Base-by-base conservation (phyloP, 768 basidiomycete genomes). In the Leccinum rimulosum region DNA sequence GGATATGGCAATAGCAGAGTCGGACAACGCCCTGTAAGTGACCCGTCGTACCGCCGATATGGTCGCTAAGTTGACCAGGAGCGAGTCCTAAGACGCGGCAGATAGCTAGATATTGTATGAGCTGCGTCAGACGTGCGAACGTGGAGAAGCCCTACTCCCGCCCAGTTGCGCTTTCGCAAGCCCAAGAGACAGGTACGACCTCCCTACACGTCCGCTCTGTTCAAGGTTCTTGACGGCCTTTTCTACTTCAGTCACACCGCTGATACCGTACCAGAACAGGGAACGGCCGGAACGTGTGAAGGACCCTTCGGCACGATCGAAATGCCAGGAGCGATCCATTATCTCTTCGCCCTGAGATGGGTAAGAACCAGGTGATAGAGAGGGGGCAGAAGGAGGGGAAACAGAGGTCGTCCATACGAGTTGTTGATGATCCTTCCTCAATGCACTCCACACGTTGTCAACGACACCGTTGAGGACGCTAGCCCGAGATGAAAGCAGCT, bases 361-460 rank as follows among this genome's bases (percentile, higher is more conserved):
- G 0, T 66, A 61, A 27, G 50, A 43, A 28, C 33, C 8, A 35
- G 53, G 27, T 6, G 31, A 57, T 19, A 58, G 58, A 6, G 60
- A 57, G 19, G 66, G 60, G 0, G 59, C 52, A 12, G 59, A 45
- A 51, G 61, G 62, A 6, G 64, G 8, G 14, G 69, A 59, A 4
- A 88, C 88, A 65, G 89, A 90, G 0, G 93, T 89, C n/a, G 95
- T 98, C 97, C 97, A 98, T 82, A 99, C 97, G 43, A 99, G 82
- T 59, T 85, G 84, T 62, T 87, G 84, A 75, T 98, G 90, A 71
- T 98, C 94, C 79, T 94, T 95, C 76, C 88, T 90, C 80, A 99
- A 86, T n/a, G 93, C 86, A 69, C 84, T 90, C 80, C 96, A 99
- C 40, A 99, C 95, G 68, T 98, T 99, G 78, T 99, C 97, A 62